Conservation (phyloP, 2,329 filamentous ascomycete genomes). For the Claviceps maximensis region DNA sequence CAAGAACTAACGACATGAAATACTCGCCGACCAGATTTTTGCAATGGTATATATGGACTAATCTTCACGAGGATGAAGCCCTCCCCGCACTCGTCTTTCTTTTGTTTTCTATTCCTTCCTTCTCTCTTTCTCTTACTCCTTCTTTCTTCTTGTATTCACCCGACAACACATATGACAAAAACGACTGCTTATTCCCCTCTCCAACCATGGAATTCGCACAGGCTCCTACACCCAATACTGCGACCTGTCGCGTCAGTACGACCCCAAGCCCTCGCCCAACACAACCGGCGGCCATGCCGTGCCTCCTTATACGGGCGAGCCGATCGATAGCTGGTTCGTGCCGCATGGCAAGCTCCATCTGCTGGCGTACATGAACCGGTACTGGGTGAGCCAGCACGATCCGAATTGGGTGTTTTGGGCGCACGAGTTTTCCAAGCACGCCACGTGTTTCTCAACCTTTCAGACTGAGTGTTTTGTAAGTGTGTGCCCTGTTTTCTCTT, state of each 20-base stretch:
- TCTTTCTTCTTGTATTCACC: no score
- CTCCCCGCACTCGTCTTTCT: background rate
- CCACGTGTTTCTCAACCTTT: conserved; percentile 54
- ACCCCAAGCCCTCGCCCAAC: conserved; percentile 47
- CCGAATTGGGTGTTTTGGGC: conserved; percentile 49
- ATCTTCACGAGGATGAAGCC: background rate
- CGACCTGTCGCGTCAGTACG: conserved; percentile 50
- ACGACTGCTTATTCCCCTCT: no score
- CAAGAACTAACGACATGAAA: background rate
- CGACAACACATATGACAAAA: no score
- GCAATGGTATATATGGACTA: conserved; percentile 22
- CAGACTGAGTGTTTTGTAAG: conserved; percentile 46
- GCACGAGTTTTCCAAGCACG: conserved; percentile 57
- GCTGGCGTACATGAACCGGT: conserved; percentile 51
- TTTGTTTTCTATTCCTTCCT: no score
- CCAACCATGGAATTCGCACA: no score
- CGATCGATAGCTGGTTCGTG: conserved; percentile 45
- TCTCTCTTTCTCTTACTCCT: no score
- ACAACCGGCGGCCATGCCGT: conserved; percentile 47
- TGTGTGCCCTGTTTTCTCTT: background rate
- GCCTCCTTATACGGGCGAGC: conserved; percentile 42
- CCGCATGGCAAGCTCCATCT: conserved; percentile 45
- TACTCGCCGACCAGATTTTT: conserved; percentile 23
- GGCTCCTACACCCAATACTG: conserved; percentile 55
- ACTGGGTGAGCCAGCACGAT: conserved; percentile 45